These are phyloP conservation scores for Mortierella sp. DNA, from an alignment of 371 early-diverging fungal genomes.

Conservation along the genomic window DNA sequence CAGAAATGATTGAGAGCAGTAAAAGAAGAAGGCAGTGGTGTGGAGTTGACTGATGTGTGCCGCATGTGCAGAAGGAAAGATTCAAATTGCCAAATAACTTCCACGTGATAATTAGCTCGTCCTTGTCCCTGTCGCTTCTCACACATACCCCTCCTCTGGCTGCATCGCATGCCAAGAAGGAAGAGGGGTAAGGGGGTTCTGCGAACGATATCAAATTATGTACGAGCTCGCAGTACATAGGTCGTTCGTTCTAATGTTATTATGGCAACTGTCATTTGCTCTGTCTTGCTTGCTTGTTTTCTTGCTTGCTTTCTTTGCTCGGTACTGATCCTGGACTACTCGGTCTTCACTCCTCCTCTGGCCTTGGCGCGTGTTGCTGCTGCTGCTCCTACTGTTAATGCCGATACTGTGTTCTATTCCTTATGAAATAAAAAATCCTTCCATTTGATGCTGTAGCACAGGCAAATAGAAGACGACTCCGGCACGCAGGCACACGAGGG, in stretches of 20 bases:
- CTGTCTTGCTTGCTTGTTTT: too few species aligned
- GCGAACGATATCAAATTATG: too few species aligned
- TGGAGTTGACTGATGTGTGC: neutral
- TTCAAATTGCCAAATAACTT: neutral
- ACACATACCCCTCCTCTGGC: neutral
- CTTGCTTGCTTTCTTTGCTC: too few species aligned
- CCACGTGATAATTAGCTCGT: constrained; percentile 6
- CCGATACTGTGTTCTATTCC: neutral
- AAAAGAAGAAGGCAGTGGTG: neutral
- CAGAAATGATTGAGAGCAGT: neutral
- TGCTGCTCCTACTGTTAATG: neutral
- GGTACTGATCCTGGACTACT: neutral
- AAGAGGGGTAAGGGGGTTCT: too few species aligned
- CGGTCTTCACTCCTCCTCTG: neutral
- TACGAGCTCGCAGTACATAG: too few species aligned
- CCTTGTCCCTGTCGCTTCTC: neutral
- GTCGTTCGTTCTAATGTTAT: too few species aligned
- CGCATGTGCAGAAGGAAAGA: neutral
- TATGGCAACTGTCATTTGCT: too few species aligned
- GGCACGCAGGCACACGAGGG: neutral
- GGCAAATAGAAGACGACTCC: neutral
- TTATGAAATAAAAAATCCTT: neutral
- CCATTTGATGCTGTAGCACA: neutral
- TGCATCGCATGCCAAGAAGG: neutral
- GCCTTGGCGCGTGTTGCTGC: constrained; percentile 6